phyloP scores from a whole-genome alignment of 2,329 filamentous ascomycete genomes.

The Claviceps humidiphila region DNA sequence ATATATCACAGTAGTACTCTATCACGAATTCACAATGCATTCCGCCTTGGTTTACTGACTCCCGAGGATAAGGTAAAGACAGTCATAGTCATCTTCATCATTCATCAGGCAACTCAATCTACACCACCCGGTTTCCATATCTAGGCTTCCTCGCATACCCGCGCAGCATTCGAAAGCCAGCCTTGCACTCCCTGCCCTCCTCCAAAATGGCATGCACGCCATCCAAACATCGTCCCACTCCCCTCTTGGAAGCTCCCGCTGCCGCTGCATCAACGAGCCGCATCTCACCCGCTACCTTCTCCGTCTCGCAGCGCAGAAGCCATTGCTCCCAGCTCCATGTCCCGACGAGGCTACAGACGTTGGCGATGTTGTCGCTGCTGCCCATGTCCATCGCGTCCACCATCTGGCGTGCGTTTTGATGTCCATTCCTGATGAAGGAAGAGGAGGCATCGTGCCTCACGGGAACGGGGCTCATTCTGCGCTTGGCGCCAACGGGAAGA shows the following conservation, averaged over 20 bases:
- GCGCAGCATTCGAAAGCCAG: constrained; percentile 47
- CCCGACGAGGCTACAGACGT: constrained; percentile 68
- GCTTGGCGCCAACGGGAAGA: constrained; percentile 59
- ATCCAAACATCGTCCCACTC: constrained; percentile 46
- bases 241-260: constrained; percentile 35
- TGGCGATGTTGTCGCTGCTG: constrained; percentile 58
- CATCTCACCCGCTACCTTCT: constrained; percentile 59
- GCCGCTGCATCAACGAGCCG: constrained; percentile 40
- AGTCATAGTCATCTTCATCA: background rate
- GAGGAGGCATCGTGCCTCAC: constrained; percentile 22
- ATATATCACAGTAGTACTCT: too few species aligned
- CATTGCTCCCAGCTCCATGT: constrained; percentile 94
- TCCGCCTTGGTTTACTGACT: too few species aligned
- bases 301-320: constrained; percentile 76
- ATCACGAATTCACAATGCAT: too few species aligned
- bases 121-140: constrained; percentile 23
- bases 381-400: constrained; percentile 52
- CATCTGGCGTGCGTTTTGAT: constrained; percentile 29
- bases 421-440: constrained; percentile 15
- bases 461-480: constrained; percentile 17
- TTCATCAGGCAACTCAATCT: constrained; percentile 18
- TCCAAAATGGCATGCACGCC: constrained; percentile 48
- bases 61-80: too few species aligned
- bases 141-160: constrained; percentile 52
- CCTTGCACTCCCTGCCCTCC: constrained; percentile 45